phyloP scores from a whole-genome alignment of 306 rosid species.

The Styphnolobium japonicum region DNA sequence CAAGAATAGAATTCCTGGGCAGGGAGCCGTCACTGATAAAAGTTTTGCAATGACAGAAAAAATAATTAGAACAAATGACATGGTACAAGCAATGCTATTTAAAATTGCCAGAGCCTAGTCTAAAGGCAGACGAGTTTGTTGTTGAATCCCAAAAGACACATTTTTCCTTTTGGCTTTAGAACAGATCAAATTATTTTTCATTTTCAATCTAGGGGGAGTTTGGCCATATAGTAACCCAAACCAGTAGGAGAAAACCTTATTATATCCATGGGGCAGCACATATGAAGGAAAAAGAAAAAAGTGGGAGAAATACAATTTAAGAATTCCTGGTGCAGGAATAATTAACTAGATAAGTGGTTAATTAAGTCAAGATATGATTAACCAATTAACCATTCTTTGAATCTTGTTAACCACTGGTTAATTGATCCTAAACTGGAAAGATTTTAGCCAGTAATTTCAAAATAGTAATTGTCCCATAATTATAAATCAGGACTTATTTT shows the following conservation, averaged over 20 bases:
- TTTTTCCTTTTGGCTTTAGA: background rate
- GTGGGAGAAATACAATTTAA: no score
- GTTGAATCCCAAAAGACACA: background rate
- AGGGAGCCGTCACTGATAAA: background rate
- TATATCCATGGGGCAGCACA: background rate
- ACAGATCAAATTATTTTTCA: background rate
- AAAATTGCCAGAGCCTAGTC: background rate
- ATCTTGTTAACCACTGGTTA: background rate
- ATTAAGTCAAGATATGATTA: background rate
- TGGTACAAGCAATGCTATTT: background rate
- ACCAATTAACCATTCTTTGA: background rate
- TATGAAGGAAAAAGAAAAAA: no score
- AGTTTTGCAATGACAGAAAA: background rate
- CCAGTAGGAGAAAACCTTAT: background rate
- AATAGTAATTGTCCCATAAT: background rate
- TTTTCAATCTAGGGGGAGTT: background rate
- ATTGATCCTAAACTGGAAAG: background rate
- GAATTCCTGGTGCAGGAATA: background rate
- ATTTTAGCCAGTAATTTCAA: background rate
- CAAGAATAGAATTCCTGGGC: background rate
- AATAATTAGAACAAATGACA: background rate
- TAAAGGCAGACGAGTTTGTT: background rate
- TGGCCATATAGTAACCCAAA: background rate
- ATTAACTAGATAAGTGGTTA: background rate
- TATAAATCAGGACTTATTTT: background rate